Conservation (phyloP, 1,284 basidiomycete genomes). For the Salmacisia buchloeana region DNA sequence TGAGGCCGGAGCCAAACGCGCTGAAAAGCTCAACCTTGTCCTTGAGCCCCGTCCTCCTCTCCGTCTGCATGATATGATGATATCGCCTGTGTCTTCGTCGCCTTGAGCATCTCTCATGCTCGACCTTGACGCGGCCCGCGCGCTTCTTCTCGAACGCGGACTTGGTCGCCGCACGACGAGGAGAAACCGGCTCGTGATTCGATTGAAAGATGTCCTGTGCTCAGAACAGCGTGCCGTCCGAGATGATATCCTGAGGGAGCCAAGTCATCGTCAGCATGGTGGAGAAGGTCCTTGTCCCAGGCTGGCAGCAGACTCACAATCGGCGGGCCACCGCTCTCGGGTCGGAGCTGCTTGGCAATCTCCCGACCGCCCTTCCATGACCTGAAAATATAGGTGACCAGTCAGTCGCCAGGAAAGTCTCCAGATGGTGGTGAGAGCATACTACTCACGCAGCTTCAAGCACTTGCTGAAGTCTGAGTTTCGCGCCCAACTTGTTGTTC, state of each 20-base stretch:
- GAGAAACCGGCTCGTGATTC: no score
- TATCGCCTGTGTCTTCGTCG: no score
- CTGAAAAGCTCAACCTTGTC: no score
- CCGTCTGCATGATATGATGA: no score
- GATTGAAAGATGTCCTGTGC: no score
- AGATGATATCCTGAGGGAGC: constrained; percentile 9
- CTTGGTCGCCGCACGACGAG: no score
- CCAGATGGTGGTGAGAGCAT: no score
- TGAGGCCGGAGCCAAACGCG: no score
- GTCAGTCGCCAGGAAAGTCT: neutral
- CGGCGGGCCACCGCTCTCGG: constrained; percentile 71
- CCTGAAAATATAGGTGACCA: neutral
- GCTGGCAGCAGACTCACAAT: constrained; percentile 53
- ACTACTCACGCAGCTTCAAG: constrained; percentile 67
- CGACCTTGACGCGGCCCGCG: no score
- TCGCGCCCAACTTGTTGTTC: constrained; percentile 14
- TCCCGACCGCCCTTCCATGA: constrained; percentile 90
- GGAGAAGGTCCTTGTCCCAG: neutral
- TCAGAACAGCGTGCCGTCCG: constrained; percentile 12
- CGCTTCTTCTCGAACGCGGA: no score
- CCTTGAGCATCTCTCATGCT: no score
- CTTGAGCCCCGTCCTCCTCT: no score
- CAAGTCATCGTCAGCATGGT: neutral
- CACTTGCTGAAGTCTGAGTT: constrained; percentile 72
- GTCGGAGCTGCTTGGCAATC: constrained; percentile 73